A percentile compares a stretch with the other conserved stretches of the same genome.
phyloP scores from a whole-genome alignment of 2,329 filamentous ascomycete genomes.

The Claviceps sp. region DNA sequence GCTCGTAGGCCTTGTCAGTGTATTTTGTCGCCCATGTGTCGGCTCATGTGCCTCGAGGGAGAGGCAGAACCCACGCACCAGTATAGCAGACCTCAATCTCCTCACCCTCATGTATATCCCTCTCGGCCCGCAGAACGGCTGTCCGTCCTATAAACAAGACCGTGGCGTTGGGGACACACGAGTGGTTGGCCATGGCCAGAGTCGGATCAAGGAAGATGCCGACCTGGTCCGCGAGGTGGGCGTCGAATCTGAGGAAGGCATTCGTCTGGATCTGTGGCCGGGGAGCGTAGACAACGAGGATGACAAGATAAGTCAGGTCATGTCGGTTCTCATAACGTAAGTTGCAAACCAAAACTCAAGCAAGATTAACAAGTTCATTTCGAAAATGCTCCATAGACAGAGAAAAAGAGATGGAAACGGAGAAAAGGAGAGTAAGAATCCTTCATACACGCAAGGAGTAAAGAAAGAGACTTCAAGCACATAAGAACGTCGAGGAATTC shows the following conservation, averaged over 20 bases:
- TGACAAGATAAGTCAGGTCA: not conserved
- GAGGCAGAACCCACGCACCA: slow-evolving; percentile 23
- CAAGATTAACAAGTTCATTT: too few relatives aligned
- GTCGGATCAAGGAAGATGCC: slow-evolving; percentile 43
- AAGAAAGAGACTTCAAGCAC: too few relatives aligned
- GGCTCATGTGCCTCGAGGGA: not conserved
- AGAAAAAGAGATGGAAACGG: not conserved
- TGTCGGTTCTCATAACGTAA: too few relatives aligned
- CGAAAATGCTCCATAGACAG: too few relatives aligned
- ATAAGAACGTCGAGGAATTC: too few relatives aligned
- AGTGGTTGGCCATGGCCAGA: slow-evolving; percentile 49
- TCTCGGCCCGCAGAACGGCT: slow-evolving; percentile 36
- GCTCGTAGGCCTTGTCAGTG: not conserved
- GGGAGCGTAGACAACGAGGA: not conserved
- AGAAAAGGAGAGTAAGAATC: not conserved
- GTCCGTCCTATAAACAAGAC: slow-evolving; percentile 40
- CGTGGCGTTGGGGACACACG: slow-evolving; percentile 45
- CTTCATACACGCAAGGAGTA: too few relatives aligned
- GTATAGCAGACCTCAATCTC: slow-evolving; percentile 51
- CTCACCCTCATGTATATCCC: slow-evolving; percentile 34
- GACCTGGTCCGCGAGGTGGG: slow-evolving; percentile 32
- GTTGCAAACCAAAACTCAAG: too few relatives aligned
- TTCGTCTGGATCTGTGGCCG: slow-evolving; percentile 44
- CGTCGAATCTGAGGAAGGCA: slow-evolving; percentile 42
- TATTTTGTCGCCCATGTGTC: not conserved